Evolutionary conservation across 2,329 filamentous ascomycete genomes (phyloP).

Genomic region (Colletotrichum sp.): DNA sequence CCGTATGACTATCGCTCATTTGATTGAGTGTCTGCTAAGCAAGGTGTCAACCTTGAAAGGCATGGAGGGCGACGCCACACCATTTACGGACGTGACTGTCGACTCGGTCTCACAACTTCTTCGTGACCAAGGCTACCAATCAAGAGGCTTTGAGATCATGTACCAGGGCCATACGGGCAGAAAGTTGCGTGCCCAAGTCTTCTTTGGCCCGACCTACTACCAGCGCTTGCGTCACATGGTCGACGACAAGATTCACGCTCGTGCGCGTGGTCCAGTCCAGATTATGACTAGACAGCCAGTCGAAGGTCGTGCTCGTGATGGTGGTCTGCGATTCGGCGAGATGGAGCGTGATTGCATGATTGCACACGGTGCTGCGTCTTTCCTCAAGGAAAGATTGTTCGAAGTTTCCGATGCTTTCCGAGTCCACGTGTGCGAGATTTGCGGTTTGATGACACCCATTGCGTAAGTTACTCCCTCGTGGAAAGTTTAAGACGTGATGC

Average conservation of each 20-base stretch:
- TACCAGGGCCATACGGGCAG: conserved; percentile 97
- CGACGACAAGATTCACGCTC: conserved; percentile 99
- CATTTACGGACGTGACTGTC: conserved; percentile 97
- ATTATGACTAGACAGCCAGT: conserved; percentile 97
- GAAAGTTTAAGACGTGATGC: conserved; percentile 18
- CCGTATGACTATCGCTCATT: conserved; percentile 99
- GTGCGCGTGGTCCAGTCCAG: conserved; percentile 93
- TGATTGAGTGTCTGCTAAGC: conserved; percentile 97
- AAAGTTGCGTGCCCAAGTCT: conserved; percentile 92
- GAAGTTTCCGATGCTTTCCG: conserved; percentile 98
- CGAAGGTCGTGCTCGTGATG: conserved; percentile 96
- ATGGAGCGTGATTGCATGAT: conserved; percentile 99
- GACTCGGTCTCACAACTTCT: conserved; percentile 89
- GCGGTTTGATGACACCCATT: conserved; percentile 97
- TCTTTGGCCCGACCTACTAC: conserved; percentile 98
- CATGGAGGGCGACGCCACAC: conserved; percentile 95
- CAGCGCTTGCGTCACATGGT: conserved; percentile 99
- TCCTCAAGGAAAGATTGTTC: conserved; percentile 96
- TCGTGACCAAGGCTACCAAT: conserved; percentile 91
- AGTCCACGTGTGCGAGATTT: conserved; percentile 98
- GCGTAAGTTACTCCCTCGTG: conserved; percentile 70
- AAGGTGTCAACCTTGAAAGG: conserved; percentile 95
- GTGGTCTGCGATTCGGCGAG: conserved; percentile 98
- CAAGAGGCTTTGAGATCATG: conserved; percentile 97
- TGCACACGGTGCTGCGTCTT: conserved; percentile 95